Evolutionary conservation across 2,329 filamentous ascomycete genomes (phyloP).

Genomic region (Cladosporium sp.): DNA sequence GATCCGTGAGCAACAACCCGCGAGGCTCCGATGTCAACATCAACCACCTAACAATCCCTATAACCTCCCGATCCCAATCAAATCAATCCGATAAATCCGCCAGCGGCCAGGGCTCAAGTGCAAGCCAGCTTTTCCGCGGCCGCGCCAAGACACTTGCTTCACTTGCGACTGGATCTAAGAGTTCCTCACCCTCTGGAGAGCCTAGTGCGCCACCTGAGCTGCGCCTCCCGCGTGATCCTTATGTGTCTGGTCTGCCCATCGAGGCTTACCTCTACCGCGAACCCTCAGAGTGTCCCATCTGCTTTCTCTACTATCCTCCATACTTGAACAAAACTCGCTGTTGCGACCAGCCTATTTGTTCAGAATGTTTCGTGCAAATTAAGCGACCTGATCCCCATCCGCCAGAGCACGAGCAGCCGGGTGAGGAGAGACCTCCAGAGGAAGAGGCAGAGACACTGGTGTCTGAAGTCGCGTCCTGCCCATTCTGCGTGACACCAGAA

Average conservation of each 20-base stretch:
- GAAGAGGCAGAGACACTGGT: constrained; percentile 67
- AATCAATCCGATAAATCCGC: constrained; percentile 70
- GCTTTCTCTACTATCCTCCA: constrained; percentile 92
- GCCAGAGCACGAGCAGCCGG: constrained; percentile 62
- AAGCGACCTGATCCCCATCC: constrained; percentile 90
- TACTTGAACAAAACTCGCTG: constrained; percentile 93
- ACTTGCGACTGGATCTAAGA: constrained; percentile 70
- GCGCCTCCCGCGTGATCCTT: constrained; percentile 76
- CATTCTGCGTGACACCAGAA: constrained; percentile 91
- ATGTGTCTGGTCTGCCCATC: constrained; percentile 89
- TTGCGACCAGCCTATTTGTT: constrained; percentile 95
- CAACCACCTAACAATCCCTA: constrained; percentile 75
- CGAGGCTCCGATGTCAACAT: constrained; percentile 61
- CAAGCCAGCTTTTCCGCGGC: constrained; percentile 67
- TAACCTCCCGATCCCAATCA: constrained; percentile 74
- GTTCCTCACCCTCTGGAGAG: constrained; percentile 50
- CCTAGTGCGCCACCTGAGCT: constrained; percentile 77
- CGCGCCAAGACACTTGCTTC: constrained; percentile 88
- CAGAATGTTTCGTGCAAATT: constrained; percentile 98
- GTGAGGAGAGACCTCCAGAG: constrained; percentile 36
- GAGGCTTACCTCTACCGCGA: constrained; percentile 95
- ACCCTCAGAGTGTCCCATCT: constrained; percentile 88
- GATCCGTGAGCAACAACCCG: constrained; percentile 44
- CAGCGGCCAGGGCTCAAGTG: constrained; percentile 44
- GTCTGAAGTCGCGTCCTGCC: constrained; percentile 87